phyloP scores from a whole-genome alignment of 1,284 basidiomycete genomes.

The Apiotrichum laibachii region DNA sequence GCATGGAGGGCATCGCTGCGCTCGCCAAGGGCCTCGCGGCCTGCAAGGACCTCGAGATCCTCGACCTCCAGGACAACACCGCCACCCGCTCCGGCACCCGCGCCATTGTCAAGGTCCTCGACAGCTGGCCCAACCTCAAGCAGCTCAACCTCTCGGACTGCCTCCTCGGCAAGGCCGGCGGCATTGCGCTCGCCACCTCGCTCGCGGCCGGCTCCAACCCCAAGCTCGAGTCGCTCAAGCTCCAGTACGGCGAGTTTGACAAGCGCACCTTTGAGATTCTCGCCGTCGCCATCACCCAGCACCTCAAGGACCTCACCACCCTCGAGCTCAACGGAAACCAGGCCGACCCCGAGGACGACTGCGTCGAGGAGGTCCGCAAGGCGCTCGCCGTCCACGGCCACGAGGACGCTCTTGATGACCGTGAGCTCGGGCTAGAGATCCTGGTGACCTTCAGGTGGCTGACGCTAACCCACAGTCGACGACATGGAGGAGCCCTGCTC shows the following conservation, averaged over 20 bases:
- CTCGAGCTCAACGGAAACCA: constrained; percentile 88
- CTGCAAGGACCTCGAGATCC: constrained; percentile 66
- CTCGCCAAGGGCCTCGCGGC: constrained; percentile 73
- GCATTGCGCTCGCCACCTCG: constrained; percentile 63
- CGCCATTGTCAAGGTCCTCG: constrained; percentile 71
- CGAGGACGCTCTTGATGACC: constrained; percentile 74
- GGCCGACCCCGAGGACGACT: constrained; percentile 74
- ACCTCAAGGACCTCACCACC: constrained; percentile 60
- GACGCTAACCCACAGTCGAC: constrained; percentile 52
- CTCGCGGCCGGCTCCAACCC: constrained; percentile 64
- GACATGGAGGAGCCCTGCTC: constrained; percentile 63
- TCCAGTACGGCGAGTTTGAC: constrained; percentile 90
- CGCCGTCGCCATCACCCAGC: constrained; percentile 62
- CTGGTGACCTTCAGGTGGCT: not conserved
- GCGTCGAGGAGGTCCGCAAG: constrained; percentile 63
- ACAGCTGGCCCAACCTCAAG: constrained; percentile 67
- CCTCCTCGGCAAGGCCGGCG: constrained; percentile 66
- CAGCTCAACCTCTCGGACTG: constrained; percentile 90
- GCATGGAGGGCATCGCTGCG: constrained; percentile 85
- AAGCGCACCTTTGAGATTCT: constrained; percentile 66
- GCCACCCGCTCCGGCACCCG: constrained; percentile 71
- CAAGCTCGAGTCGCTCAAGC: constrained; percentile 68
- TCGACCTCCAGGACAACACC: constrained; percentile 97
- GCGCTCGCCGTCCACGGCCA: constrained; percentile 71
- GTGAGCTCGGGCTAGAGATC: constrained; percentile 39